Percentiles rank a stretch among this genome's conserved stretches.
These are phyloP conservation scores for Physaria fendleri DNA, from an alignment of 345 rosid species.

Conservation along the genomic window DNA sequence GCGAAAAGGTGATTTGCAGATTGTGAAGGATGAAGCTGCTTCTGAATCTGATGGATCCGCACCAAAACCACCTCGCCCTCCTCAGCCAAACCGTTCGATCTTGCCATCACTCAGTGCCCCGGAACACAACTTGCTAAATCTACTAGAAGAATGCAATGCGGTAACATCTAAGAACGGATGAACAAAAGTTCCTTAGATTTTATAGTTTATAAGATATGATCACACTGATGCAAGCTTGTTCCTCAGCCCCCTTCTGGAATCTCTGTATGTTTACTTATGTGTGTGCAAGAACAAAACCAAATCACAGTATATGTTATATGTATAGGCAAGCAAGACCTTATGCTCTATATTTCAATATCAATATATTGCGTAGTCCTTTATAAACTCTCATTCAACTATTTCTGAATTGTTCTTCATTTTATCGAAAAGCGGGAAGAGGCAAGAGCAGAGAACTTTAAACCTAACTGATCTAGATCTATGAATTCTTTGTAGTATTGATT, in stretches of 20 bases:
- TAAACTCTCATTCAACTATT: not conserved
- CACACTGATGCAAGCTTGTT: slow-evolving; percentile 11
- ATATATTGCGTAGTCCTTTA: not conserved
- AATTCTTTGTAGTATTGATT: not conserved
- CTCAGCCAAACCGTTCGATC: slow-evolving; percentile 42
- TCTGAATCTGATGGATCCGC: slow-evolving; percentile 35
- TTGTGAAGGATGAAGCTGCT: slow-evolving; percentile 48
- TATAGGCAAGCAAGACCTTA: slow-evolving; percentile 17
- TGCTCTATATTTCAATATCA: not conserved
- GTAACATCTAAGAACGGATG: slow-evolving; percentile 36
- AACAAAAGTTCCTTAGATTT: not conserved
- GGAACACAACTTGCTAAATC: slow-evolving; percentile 71
- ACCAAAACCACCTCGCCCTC: slow-evolving; percentile 40
- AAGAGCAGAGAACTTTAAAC: slow-evolving; percentile 9
- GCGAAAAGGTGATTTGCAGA: slow-evolving; percentile 57
- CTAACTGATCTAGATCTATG: not conserved
- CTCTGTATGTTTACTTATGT: slow-evolving; percentile 13
- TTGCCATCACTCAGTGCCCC: slow-evolving; percentile 91
- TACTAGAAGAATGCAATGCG: slow-evolving; percentile 78
- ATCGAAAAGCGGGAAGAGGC: not conserved
- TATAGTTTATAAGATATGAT: slow-evolving; percentile 19
- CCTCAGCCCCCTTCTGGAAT: not conserved
- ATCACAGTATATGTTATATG: slow-evolving; percentile 21
- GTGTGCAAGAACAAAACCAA: slow-evolving; percentile 16
- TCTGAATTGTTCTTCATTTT: not conserved